Evolutionary conservation across 192 early-diverging fungal genomes (phyloP).

Genomic region (Spizellomyces sp.): DNA sequence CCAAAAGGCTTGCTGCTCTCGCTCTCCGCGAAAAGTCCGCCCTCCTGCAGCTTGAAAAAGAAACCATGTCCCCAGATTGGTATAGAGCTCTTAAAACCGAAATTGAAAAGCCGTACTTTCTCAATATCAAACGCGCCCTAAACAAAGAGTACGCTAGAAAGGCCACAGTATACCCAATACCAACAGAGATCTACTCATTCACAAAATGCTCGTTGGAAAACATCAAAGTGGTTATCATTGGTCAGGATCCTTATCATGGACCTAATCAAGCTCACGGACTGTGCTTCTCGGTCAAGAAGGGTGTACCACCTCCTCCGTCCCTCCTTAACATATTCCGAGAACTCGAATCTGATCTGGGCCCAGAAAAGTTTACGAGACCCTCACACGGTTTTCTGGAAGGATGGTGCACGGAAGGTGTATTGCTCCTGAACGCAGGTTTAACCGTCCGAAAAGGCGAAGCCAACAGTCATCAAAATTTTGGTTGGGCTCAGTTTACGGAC

Average conservation of each 20-base stretch:
- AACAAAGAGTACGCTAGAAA: slow-evolving; percentile 50
- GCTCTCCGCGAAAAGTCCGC: background rate
- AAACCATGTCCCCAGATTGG: slow-evolving; percentile 73
- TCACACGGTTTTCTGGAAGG: slow-evolving; percentile 61
- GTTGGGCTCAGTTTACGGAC: slow-evolving; percentile 90
- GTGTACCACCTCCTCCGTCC: slow-evolving; percentile 79
- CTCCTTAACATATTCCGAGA: slow-evolving; percentile 90
- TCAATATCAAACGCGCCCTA: slow-evolving; percentile 73
- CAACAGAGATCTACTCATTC: slow-evolving; percentile 75
- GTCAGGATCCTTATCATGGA: slow-evolving; percentile 89
- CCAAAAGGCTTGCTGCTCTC: background rate
- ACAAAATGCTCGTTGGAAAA: slow-evolving; percentile 64
- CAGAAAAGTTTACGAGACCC: slow-evolving; percentile 62
- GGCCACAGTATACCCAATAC: slow-evolving; percentile 72
- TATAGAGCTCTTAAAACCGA: slow-evolving; percentile 33
- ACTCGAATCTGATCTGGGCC: slow-evolving; percentile 69
- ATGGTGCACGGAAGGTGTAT: slow-evolving; percentile 62
- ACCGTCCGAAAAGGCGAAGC: slow-evolving; percentile 81
- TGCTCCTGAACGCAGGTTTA: slow-evolving; percentile 86
- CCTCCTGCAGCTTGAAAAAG: slow-evolving; percentile 33
- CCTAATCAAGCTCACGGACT: slow-evolving; percentile 82
- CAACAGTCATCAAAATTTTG: slow-evolving; percentile 77
- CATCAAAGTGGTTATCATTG: slow-evolving; percentile 88
- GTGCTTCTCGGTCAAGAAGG: slow-evolving; percentile 86
- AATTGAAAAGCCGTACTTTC: slow-evolving; percentile 46